A percentile compares a stretch with the other conserved stretches of the same genome.
Evolutionary conservation across 2,329 filamentous ascomycete species (phyloP).

Genomic region (Thermothelomyces thermophilus): DNA sequence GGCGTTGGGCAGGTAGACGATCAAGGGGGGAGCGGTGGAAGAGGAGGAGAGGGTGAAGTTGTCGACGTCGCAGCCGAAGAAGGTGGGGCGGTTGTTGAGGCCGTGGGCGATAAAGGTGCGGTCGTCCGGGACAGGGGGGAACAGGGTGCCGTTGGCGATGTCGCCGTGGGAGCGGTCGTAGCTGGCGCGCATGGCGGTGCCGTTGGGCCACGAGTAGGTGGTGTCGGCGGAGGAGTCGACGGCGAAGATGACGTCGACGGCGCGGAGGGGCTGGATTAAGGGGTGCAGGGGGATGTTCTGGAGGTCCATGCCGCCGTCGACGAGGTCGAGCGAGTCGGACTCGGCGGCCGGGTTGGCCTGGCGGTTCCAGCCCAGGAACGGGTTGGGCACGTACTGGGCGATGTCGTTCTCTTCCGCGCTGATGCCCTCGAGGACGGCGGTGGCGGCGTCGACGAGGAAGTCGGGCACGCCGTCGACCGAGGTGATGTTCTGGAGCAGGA

Average conservation of each 20-base stretch:
- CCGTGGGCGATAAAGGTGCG: slow-evolving; percentile 51
- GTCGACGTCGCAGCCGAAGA: slow-evolving; percentile 53
- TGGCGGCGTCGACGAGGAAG: slow-evolving; percentile 46
- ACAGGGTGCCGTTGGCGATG: slow-evolving; percentile 47
- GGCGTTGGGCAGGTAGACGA: slow-evolving; percentile 71
- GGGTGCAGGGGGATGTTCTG: slow-evolving; percentile 49
- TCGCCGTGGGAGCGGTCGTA: slow-evolving; percentile 46
- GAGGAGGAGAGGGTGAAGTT: slow-evolving; percentile 27
- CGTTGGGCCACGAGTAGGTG: slow-evolving; percentile 51
- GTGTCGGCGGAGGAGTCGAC: slow-evolving; percentile 60
- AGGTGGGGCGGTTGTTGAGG: slow-evolving; percentile 53
- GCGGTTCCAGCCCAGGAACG: slow-evolving; percentile 48
- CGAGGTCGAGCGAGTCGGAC: slow-evolving; percentile 37
- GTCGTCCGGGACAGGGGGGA: slow-evolving; percentile 51
- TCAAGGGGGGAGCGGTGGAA: slow-evolving; percentile 25
- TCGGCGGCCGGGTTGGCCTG: slow-evolving; percentile 32
- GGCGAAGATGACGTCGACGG: slow-evolving; percentile 57
- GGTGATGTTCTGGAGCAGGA: slow-evolving; percentile 58
- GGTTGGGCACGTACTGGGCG: slow-evolving; percentile 54
- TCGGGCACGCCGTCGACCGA: slow-evolving; percentile 35
- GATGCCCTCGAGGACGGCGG: slow-evolving; percentile 46
- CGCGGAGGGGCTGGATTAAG: slow-evolving; percentile 42
- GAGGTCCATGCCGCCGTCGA: slow-evolving; percentile 43
- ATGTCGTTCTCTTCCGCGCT: slow-evolving; percentile 45
- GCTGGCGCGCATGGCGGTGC: slow-evolving; percentile 50